Base-by-base conservation (phyloP, 805 yeast genomes). In the Saccharomycopsis selenospora region DNA sequence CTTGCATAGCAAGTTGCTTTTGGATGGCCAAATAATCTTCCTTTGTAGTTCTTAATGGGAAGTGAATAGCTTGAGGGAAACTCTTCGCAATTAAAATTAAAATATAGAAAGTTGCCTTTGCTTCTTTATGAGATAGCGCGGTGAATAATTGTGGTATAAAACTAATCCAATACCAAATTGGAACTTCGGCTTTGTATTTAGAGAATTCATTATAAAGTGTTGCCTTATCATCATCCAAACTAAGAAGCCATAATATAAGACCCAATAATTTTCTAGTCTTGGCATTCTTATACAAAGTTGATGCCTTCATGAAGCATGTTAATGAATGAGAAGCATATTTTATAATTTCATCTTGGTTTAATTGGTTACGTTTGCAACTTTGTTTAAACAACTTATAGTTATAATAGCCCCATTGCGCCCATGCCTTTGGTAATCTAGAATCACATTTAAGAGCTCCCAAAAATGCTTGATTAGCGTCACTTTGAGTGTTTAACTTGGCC, bases 331-430 rank as follows among this genome's bases (percentile, higher is more conserved):
- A 82, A 18, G 98, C 99, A 64, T 80, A 83, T 17, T 44, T 46
- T 24, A 80, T 77, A 66, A 84, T 79, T 57, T 89, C 95, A 44
- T 71, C 77, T 1, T 90, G 91, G 52, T 82, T 82, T 33, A 18
- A 45, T 4, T 17, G 23, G 27, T 42, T 47, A 2, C 29, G 36
- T n/a, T 7, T 23, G 5, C 46, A 28, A 4, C 30, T 10, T 56
- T 88, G 95, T 55, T 85, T 85, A 62, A 87, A 81, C 30, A 96
- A 72, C 25, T 81, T 77, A 57, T 93, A 99, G 61, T 90, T 91
- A 69, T 88, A 93, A 62, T 80, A 79, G 53, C 99, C 99, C 99
- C 99, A 93, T 62, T 93, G 97, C 2, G 97, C 98, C 99, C 99
- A 93, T 0, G 98, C 98, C 62, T 91, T 91, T 1, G 98, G 96